Conservation (phyloP, 2,329 filamentous ascomycete genomes). For the Penicillium sp. region DNA sequence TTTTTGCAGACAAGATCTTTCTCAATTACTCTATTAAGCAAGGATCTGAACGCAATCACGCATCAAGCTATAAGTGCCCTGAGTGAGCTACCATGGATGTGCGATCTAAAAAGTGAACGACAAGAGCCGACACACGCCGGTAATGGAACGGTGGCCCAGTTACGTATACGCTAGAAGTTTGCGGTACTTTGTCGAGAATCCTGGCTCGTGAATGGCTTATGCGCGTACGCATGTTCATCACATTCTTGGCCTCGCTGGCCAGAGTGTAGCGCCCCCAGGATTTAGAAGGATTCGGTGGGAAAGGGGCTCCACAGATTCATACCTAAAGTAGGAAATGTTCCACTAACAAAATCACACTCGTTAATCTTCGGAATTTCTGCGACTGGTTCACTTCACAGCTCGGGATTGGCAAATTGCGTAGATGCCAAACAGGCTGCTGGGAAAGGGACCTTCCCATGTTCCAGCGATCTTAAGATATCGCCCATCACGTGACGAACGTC, state of each 20-base stretch:
- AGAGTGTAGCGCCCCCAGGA: not conserved
- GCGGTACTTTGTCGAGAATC: not conserved
- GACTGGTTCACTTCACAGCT: not conserved
- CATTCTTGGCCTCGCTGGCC: not conserved
- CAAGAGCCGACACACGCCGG: not conserved
- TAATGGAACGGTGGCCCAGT: too few species aligned
- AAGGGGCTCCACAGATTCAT: not conserved
- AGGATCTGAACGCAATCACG: not conserved
- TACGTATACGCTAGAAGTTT: not conserved
- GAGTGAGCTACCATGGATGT: not conserved
- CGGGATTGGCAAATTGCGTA: not conserved
- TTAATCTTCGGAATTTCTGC: not conserved
- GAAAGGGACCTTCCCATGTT: not conserved
- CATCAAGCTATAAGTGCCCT: not conserved
- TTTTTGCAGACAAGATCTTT: too few species aligned
- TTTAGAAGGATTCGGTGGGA: too few species aligned
- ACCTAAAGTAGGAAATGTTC: not conserved
- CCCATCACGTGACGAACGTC: not conserved
- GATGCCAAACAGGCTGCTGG: not conserved
- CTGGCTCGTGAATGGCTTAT: not conserved
- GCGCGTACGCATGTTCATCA: not conserved
- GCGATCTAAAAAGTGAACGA: not conserved
- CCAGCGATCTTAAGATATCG: not conserved
- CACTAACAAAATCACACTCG: not conserved
- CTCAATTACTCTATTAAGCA: too few species aligned